Evolutionary conservation across 2,329 filamentous ascomycete genomes (phyloP).

Genomic region (Paecilomyces variotii): DNA sequence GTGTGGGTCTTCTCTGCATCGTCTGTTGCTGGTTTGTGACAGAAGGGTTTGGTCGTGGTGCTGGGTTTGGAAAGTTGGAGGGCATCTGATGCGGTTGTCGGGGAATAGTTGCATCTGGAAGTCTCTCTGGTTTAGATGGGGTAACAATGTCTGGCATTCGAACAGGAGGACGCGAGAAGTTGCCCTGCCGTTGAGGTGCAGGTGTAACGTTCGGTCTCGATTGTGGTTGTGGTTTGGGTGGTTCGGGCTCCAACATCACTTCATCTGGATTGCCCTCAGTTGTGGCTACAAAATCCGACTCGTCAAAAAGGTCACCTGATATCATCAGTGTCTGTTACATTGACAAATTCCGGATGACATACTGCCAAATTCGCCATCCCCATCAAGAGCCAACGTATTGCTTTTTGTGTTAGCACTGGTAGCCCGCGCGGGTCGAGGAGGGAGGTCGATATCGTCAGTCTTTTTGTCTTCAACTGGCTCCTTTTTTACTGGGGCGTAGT

Average conservation of each 20-base stretch:
- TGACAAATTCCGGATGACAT: slow-evolving; percentile 7
- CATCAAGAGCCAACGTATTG: slow-evolving; percentile 25
- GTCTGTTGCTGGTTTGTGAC: slow-evolving; percentile 4
- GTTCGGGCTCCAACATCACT: slow-evolving; percentile 48
- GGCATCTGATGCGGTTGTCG: slow-evolving; percentile 14
- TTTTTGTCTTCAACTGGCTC: slow-evolving; percentile 35
- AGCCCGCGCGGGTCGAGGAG: slow-evolving; percentile 17
- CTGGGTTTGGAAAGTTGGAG: slow-evolving; percentile 9
- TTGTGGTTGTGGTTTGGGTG: slow-evolving; percentile 16
- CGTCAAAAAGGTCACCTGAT: slow-evolving; percentile 58
- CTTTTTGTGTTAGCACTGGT: slow-evolving; percentile 18
- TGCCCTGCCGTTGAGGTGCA: slow-evolving; percentile 11
- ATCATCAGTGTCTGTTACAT: not conserved
- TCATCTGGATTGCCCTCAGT: slow-evolving; percentile 70
- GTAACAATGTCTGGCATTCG: slow-evolving; percentile 21
- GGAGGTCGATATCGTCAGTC: slow-evolving; percentile 42
- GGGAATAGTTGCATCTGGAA: slow-evolving; percentile 14
- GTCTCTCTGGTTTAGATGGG: slow-evolving; percentile 31
- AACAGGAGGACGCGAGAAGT: slow-evolving; percentile 9
- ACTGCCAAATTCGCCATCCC: slow-evolving; percentile 38
- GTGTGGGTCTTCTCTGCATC: not conserved
- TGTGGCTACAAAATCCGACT: slow-evolving; percentile 64
- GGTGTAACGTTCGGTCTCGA: slow-evolving; percentile 16
- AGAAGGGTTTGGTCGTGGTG: slow-evolving; percentile 12
- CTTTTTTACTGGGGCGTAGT: slow-evolving; percentile 58